phyloP scores from a whole-genome alignment of 106 monocot genomes.

The Phalaenopsis aphrodite region DNA sequence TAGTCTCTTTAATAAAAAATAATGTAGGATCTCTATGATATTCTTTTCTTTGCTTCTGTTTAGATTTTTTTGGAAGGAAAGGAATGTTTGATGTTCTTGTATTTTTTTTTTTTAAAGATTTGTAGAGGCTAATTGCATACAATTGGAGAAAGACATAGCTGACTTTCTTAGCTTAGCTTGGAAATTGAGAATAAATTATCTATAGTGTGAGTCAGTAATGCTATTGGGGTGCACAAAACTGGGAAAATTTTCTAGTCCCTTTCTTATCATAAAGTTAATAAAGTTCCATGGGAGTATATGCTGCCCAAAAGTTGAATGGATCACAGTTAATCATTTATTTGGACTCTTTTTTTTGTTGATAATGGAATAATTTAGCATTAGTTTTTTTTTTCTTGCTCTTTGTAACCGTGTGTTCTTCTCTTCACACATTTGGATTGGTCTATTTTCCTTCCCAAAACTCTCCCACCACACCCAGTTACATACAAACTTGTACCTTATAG shows the following conservation, averaged over 20 bases:
- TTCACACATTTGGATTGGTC: neutral
- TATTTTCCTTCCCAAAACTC: neutral
- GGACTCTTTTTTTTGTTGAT: neutral
- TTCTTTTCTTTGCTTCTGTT: too few species aligned
- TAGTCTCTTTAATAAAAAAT: too few species aligned
- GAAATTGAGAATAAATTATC: slow-evolving; percentile 1
- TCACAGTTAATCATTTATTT: neutral
- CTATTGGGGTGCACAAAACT: neutral
- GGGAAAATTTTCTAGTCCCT: too few species aligned
- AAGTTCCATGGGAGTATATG: neutral
- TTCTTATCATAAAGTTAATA: neutral
- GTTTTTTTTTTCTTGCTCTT: neutral
- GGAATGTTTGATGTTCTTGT: too few species aligned
- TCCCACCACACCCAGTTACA: neutral
- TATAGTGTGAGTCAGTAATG: neutral
- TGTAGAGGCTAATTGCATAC: neutral
- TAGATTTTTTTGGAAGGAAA: too few species aligned
- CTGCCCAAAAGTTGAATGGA: neutral
- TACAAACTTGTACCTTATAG: neutral
- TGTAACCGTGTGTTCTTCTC: neutral
- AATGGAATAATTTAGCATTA: neutral
- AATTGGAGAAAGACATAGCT: neutral
- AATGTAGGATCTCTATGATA: too few species aligned
- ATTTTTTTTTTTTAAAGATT: too few species aligned
- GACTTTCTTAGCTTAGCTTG: neutral